These are phyloP conservation scores for Colletotrichum sp. DNA, from an alignment of 2,329 filamentous ascomycete genomes.

Conservation along the genomic window DNA sequence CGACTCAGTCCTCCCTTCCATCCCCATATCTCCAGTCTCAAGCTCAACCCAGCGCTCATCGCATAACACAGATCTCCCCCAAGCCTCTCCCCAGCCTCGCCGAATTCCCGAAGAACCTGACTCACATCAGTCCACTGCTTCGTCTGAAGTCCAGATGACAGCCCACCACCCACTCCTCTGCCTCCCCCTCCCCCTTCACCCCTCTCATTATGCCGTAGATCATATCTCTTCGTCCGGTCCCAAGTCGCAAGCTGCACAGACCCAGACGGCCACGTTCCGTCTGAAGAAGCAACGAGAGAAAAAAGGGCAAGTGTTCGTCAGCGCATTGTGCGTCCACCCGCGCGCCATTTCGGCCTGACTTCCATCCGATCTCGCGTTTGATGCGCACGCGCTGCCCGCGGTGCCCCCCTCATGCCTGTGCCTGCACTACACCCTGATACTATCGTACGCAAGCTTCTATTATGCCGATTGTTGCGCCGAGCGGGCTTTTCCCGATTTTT, in stretches of 20 bases:
- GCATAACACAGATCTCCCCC: conserved; percentile 4
- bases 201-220: neutral
- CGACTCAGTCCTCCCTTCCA: neutral
- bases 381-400: neutral
- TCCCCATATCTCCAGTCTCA: neutral
- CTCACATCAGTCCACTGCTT: neutral
- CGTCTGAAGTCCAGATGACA: neutral
- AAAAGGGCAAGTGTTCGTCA: neutral
- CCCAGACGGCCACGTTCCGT: neutral
- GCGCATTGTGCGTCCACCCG: neutral
- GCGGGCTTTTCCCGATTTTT: neutral
- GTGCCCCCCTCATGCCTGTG: neutral
- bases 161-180: neutral
- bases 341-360: neutral
- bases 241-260: neutral
- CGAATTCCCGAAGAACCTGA: neutral
- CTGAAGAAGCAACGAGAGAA: neutral
- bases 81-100: conserved; percentile 7
- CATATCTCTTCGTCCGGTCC: neutral
- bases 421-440: neutral
- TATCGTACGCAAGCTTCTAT: neutral
- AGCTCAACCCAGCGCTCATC: neutral
- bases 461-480: neutral
- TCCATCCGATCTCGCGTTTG: conserved; percentile 10
- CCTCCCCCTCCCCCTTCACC: too few relatives aligned